A percentile compares a stretch with the other conserved stretches of the same genome.
Evolutionary conservation across 352 stramenopile genomes (phyloP).

Genomic region (Plasmopara viticola): DNA sequence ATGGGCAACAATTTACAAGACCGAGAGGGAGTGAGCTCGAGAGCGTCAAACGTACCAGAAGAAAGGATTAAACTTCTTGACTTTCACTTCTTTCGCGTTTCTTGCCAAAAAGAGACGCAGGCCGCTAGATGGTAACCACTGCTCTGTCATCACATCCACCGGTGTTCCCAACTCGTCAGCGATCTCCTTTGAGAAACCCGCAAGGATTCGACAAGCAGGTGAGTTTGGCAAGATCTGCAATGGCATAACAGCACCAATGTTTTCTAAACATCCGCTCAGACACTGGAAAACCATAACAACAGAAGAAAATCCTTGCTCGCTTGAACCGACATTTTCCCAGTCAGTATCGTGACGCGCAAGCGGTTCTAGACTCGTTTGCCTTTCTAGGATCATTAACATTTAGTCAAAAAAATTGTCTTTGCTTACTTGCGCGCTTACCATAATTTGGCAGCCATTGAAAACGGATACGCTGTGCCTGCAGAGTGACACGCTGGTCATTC

Average conservation of each 20-base stretch:
- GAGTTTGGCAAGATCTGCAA: conserved; percentile 62
- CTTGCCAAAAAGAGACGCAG: conserved; percentile 18
- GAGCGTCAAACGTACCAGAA: conserved; percentile 37
- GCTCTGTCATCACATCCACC: conserved; percentile 80
- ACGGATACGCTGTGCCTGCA: conserved; percentile 46
- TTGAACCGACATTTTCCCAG: conserved; percentile 60
- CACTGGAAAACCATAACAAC: conserved; percentile 63
- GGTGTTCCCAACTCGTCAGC: conserved; percentile 74
- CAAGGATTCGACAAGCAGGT: conserved; percentile 61
- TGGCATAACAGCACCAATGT: conserved; percentile 33
- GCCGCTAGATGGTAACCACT: conserved; percentile 52
- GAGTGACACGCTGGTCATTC: conserved; percentile 64
- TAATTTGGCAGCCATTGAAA: conserved; percentile 75
- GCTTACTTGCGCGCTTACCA: conserved; percentile 24
- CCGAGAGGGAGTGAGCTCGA: not conserved
- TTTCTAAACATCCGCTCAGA: conserved; percentile 39
- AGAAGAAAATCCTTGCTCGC: conserved; percentile 55
- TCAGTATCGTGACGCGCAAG: conserved; percentile 68
- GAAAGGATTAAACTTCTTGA: conserved; percentile 68
- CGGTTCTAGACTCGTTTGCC: conserved; percentile 42
- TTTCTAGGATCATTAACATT: conserved; percentile 13
- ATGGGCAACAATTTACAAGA: not conserved
- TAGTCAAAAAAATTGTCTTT: conserved; percentile 1
- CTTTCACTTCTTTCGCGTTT: conserved; percentile 3
- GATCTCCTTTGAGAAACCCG: conserved; percentile 78